Evolutionary conservation across 768 basidiomycete genomes (phyloP), one percentile per base, ranked within the genome.

Genomic region (Macrolepiota albuminosa): DNA sequence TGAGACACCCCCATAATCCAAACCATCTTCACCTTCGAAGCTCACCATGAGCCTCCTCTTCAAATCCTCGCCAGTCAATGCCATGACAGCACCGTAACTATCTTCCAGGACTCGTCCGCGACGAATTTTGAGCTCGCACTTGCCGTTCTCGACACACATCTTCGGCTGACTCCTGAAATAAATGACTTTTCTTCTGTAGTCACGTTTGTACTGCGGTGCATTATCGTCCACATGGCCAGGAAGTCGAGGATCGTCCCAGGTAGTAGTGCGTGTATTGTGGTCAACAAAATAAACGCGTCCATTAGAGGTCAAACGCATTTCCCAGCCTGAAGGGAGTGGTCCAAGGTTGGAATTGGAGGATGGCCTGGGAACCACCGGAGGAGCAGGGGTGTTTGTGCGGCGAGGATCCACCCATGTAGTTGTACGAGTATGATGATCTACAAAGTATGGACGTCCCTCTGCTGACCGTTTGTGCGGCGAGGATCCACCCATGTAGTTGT

Each of bases 401-500:
- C 93, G 84, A 3, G 94, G 93, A 71, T 96, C 93, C 24, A 84
- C 86, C 93, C 93, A 96, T 33, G 93, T 95, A 11, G 93, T 95
- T 39, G 92, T 92, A 39, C 93, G 81, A 0, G 88, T 90, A 72
- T 94, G 91, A 69, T 95, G 81, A 60, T 82, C 79, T 54, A 84
- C 81, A 64, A 83, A 83, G 67, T 83, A 84, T 8, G 81, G 80
- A 50, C 93, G 78, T 0, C 93, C 93, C 72, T 95, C 91, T n/a
- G 91, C 83, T 2, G 93, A 93, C 59, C n/a, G 33, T 80, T 81
- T 13, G 66, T 67, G 21, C 87, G 82, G 50, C 93, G 84, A 3
- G 94, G 93, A 71, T 96, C 93, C 24, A 84, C 86, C 93, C 93
- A 96, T 33, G 93, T 95, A 11, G 93, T 95, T 39, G 92, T 92